phyloP scores from a whole-genome alignment of 768 basidiomycete species.

The Phylloporus sp. region DNA sequence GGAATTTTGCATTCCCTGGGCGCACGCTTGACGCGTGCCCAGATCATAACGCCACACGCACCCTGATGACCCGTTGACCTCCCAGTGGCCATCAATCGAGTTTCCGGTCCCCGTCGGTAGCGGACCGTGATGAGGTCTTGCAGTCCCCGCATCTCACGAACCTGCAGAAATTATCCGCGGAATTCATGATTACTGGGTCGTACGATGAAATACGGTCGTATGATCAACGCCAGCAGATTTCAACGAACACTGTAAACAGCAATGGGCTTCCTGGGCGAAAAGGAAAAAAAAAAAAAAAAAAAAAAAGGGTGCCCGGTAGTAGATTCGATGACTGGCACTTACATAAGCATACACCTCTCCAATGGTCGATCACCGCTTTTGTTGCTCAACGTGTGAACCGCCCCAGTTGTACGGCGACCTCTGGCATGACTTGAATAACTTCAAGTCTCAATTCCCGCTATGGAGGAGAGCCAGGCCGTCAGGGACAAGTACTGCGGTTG shows the following conservation, averaged over 20 bases:
- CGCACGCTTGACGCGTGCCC: constrained; percentile 22
- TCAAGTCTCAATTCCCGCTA: background rate
- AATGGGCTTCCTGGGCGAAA: background rate
- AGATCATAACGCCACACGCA: constrained; percentile 12
- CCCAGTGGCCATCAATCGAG: constrained; percentile 1
- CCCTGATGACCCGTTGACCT: constrained; percentile 3
- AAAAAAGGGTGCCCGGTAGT: too few relatives aligned
- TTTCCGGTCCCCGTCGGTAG: background rate
- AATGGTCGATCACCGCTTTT: background rate
- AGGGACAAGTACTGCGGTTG: background rate
- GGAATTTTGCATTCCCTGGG: constrained; percentile 10
- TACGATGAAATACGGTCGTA: background rate
- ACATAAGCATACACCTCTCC: background rate
- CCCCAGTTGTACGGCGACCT: too few relatives aligned
- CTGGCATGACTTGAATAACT: too few relatives aligned
- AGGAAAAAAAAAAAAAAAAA: too few relatives aligned
- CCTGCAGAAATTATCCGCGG: background rate
- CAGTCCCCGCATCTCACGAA: background rate
- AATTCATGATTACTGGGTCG: background rate
- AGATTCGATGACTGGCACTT: too few relatives aligned
- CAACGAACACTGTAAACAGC: too few relatives aligned
- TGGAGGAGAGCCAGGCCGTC: background rate
- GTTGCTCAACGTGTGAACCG: too few relatives aligned
- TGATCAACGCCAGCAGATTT: too few relatives aligned
- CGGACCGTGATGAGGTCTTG: background rate